A percentile compares a stretch with the other conserved stretches of the same genome.
These are phyloP conservation scores for Dendryphion nanum DNA, from an alignment of 2,329 filamentous ascomycete species.

Conservation along the genomic window DNA sequence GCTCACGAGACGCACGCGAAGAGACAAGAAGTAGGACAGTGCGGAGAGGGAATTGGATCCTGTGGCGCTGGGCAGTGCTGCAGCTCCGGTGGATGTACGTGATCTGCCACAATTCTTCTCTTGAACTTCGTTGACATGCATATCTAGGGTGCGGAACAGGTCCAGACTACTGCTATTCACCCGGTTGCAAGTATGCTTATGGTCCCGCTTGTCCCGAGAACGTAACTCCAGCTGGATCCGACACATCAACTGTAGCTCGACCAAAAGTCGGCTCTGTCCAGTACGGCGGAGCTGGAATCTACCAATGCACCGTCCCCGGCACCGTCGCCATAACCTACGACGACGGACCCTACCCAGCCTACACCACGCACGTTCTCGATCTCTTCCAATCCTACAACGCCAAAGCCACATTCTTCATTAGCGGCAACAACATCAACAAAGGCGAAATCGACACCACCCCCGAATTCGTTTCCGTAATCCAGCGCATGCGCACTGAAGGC, in stretches of 20 bases:
- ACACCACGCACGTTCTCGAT: conserved; percentile 62
- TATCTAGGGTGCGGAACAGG: conserved; percentile 51
- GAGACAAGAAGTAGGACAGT: conserved; percentile 24
- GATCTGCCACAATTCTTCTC: conserved; percentile 1
- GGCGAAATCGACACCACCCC: conserved; percentile 54
- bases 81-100: conserved; percentile 31
- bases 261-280: conserved; percentile 53
- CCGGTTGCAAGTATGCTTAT: conserved; percentile 61
- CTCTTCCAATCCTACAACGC: conserved; percentile 59
- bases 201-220: conserved; percentile 64
- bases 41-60: conserved; percentile 27
- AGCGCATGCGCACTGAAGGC: conserved; percentile 54
- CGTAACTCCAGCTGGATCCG: conserved; percentile 51
- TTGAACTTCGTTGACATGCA: background rate
- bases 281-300: conserved; percentile 59
- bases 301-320: conserved; percentile 52
- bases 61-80: conserved; percentile 37
- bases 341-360: conserved; percentile 60
- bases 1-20: conserved; percentile 15
- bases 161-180: conserved; percentile 58
- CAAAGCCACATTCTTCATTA: conserved; percentile 68
- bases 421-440: conserved; percentile 57
- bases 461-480: conserved; percentile 51
- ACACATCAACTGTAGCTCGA: conserved; percentile 55
- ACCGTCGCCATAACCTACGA: conserved; percentile 67